Evolutionary conservation across 306 rosid genomes (phyloP), one percentile per base, ranked within the genome.

Genomic region (Begonia masoniana): DNA sequence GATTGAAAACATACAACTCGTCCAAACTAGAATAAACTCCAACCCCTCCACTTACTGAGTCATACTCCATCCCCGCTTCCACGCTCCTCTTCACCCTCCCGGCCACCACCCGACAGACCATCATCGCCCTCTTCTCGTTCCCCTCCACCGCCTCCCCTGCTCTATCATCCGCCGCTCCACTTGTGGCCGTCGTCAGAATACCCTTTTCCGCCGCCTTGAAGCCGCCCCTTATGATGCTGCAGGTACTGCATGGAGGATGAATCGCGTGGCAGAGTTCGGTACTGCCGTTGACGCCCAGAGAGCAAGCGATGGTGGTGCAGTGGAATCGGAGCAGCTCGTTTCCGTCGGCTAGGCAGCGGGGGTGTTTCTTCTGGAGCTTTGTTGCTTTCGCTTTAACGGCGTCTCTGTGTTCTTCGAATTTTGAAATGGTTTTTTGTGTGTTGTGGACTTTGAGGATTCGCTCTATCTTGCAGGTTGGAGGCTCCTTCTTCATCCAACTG

Each of bases 281-380:
- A 41, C 88, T 78, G 14, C 99, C 96, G 55, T 83, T 79, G 16
- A 78, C 79, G 52, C 99, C 99, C 4, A 91, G 69, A 0, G 99
- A 79, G 75, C 99, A 91, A 9, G 36, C 52, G 26, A 91, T 68
- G 10, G 84, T 75, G 57, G 96, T 87, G 83, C 84, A 72, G 63
- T 87, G 94, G 58, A 91, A 91, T 67, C 99, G 62, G 24, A 91
- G 94, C 2, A 86, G 79, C 75, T 91, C 99, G 24, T 91, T 91
- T n/a, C 99, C 99, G 26, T 91, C 99, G 41, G 94, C 96, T 46
- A 86, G 71, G 84, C 99, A 91, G 0, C 99, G 82, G 2, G 99
- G 82, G 60, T 82, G 76, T 36, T 89, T 89, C 76, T 82, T 89
- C 0, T 72, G 51, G 15, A 77, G 81, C 69, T 79, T 88, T 2